Percentiles rank a stretch among this genome's conserved stretches.
Evolutionary conservation across 73 alveolate genomes (phyloP).

Genomic region (Paramecium pentaurelia): DNA sequence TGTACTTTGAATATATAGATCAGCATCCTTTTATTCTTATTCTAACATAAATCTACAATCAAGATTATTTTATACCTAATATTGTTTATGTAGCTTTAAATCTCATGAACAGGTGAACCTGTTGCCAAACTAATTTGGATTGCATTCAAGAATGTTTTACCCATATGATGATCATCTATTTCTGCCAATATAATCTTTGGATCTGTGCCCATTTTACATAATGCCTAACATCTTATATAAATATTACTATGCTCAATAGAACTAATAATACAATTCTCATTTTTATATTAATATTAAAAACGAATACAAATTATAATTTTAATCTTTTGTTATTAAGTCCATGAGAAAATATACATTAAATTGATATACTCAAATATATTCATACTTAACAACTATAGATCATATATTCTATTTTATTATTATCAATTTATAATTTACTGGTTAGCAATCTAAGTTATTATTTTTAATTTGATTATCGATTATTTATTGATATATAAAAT

Average conservation of each 20-base stretch:
- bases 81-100: conserved; percentile 30
- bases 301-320: background rate
- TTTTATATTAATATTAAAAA: background rate
- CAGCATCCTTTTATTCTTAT: conserved; percentile 38
- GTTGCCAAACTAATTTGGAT: conserved; percentile 27
- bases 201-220: background rate
- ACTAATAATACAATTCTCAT: background rate
- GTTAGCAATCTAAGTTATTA: background rate
- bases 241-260: background rate
- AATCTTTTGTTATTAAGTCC: background rate
- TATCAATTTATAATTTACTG: too few species aligned
- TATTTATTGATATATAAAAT: too few species aligned
- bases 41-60: conserved; percentile 21
- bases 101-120: conserved; percentile 44
- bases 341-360: too few species aligned
- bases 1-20: conserved; percentile 12
- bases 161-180: conserved; percentile 44
- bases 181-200: conserved; percentile 20
- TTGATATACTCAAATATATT: background rate
- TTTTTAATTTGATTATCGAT: too few species aligned
- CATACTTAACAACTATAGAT: background rate
- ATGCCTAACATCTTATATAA: background rate
- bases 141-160: conserved; percentile 45
- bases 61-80: background rate
- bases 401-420: background rate